A percentile compares a stretch with the other conserved stretches of the same genome.
phyloP scores from a whole-genome alignment of 768 basidiomycete genomes.

The Mycena sanguinolenta region DNA sequence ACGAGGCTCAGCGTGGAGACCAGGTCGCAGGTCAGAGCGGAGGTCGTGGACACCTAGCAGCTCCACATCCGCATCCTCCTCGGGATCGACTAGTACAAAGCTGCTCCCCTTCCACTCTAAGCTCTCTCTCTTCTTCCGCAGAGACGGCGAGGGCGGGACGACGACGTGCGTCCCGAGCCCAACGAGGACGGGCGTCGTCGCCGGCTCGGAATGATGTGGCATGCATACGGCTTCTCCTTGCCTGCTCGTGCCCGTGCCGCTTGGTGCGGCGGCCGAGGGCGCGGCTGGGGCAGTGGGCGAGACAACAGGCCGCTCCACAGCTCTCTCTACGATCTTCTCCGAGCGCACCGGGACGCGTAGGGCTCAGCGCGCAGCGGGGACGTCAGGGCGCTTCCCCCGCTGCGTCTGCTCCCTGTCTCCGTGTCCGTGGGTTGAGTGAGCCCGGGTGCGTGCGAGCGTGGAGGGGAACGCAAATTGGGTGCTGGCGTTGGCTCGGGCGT shows the following conservation, averaged over 20 bases:
- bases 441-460: too few relatives aligned
- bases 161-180: background rate
- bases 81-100: background rate
- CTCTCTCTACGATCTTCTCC: slow-evolving; percentile 3
- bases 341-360: slow-evolving; percentile 8
- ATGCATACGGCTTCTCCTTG: background rate
- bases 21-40: too few relatives aligned
- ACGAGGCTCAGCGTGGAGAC: too few relatives aligned
- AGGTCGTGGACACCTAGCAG: too few relatives aligned
- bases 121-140: background rate
- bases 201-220: background rate
- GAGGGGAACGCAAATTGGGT: background rate
- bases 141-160: background rate
- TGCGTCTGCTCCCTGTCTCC: too few relatives aligned
- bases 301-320: background rate
- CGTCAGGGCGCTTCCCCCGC: too few relatives aligned
- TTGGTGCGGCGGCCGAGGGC: too few relatives aligned
- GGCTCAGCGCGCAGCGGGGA: slow-evolving; percentile 21
- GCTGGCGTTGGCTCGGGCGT: too few relatives aligned
- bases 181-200: background rate
- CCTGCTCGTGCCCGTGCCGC: background rate
- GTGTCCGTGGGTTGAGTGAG: too few relatives aligned
- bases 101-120: too few relatives aligned
- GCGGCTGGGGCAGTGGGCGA: too few relatives aligned
- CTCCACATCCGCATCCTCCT: background rate